These are phyloP conservation scores for Apophysomyces variabilis DNA, from an alignment of 371 early-diverging fungal genomes.

Conservation along the genomic window DNA sequence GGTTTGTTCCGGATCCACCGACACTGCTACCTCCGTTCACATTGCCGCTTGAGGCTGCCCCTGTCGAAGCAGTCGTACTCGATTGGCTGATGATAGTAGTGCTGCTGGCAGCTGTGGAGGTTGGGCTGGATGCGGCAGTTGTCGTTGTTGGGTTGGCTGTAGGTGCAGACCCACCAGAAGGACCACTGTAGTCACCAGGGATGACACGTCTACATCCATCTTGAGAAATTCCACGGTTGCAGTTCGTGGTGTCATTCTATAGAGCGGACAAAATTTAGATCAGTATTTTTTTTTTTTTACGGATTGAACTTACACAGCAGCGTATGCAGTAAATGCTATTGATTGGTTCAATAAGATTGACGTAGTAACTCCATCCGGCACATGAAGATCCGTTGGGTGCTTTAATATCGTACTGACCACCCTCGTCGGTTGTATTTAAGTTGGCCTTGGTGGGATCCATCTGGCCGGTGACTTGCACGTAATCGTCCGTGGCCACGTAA, in stretches of 20 bases:
- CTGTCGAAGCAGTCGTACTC: constrained; percentile 9
- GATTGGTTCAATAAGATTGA: constrained; percentile 58
- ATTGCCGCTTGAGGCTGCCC: constrained; percentile 13
- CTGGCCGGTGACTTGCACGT: constrained; percentile 61
- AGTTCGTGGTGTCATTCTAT: constrained; percentile 31
- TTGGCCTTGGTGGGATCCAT: constrained; percentile 48
- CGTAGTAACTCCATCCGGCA: constrained; percentile 53
- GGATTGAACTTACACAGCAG: constrained; percentile 51
- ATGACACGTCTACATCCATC: constrained; percentile 45
- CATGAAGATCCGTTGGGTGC: constrained; percentile 53
- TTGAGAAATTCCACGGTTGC: constrained; percentile 42
- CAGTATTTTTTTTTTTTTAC: constrained; percentile 5
- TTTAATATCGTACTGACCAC: constrained; percentile 56
- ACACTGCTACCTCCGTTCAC: neutral
- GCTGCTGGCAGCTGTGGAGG: neutral
- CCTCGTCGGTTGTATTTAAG: constrained; percentile 45
- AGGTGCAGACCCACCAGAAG: constrained; percentile 14
- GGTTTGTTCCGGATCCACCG: neutral
- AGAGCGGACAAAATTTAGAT: neutral
- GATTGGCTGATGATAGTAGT: constrained; percentile 14
- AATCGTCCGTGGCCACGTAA: constrained; percentile 42
- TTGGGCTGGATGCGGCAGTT: neutral
- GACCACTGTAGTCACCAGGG: constrained; percentile 49
- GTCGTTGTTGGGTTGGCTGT: constrained; percentile 1
- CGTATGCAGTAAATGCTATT: constrained; percentile 54